These are phyloP conservation scores for Neopestalotiopsis rosae DNA, from an alignment of 2,329 filamentous ascomycete genomes.

Conservation along the genomic window DNA sequence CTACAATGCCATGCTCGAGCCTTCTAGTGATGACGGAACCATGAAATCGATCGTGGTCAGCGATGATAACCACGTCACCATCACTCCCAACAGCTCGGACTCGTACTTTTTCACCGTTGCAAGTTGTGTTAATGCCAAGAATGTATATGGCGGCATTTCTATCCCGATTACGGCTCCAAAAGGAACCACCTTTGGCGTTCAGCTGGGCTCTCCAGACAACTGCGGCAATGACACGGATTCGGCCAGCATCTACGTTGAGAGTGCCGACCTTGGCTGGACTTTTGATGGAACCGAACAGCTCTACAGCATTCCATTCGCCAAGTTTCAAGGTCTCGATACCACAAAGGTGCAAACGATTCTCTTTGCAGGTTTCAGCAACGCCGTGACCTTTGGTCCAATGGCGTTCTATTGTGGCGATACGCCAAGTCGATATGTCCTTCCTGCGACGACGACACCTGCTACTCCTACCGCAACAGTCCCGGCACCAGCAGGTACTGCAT, in stretches of 20 bases:
- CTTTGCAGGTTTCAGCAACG: constrained; percentile 50
- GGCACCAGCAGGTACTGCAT: constrained; percentile 53
- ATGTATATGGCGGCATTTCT: constrained; percentile 59
- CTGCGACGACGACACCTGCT: constrained; percentile 43
- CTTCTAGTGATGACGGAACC: constrained; percentile 61
- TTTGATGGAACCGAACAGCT: constrained; percentile 65
- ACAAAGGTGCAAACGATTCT: constrained; percentile 58
- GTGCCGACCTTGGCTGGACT: constrained; percentile 59
- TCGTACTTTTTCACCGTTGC: constrained; percentile 66
- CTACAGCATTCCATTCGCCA: constrained; percentile 62
- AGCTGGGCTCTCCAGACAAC: constrained; percentile 52
- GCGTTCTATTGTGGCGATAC: constrained; percentile 62
- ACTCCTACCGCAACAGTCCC: constrained; percentile 53
- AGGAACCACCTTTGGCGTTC: constrained; percentile 56
- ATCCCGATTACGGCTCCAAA: constrained; percentile 58
- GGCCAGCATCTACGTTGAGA: constrained; percentile 45
- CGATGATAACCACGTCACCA: constrained; percentile 54
- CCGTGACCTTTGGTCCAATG: constrained; percentile 61
- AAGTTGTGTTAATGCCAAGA: constrained; percentile 56
- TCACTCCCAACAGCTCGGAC: constrained; percentile 52
- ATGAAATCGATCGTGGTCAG: constrained; percentile 62
- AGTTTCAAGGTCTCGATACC: constrained; percentile 54
- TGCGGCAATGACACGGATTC: constrained; percentile 47
- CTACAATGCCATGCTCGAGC: constrained; percentile 62
- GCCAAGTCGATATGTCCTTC: constrained; percentile 53